Evolutionary conservation across 192 early-diverging fungal genomes (phyloP).

Genomic region (Backusella macrospora): DNA sequence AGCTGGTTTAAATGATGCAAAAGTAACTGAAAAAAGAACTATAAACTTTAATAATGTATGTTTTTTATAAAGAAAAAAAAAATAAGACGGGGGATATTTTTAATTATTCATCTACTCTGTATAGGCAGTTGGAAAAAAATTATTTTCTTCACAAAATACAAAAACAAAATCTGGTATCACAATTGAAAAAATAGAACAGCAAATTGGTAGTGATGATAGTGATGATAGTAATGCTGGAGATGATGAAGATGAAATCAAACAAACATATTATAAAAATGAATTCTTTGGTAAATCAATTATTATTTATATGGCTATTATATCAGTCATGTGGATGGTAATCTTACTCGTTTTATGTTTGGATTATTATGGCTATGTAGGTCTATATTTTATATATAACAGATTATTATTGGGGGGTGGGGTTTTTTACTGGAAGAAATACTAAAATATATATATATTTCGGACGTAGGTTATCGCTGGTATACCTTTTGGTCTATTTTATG

Average conservation of each 20-base stretch:
- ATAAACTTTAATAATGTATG: background rate
- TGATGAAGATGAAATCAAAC: background rate
- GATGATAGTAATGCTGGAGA: no score
- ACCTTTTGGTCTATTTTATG: constrained; percentile 21
- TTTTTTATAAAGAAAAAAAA: background rate
- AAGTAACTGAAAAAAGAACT: background rate
- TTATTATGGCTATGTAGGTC: constrained; percentile 53
- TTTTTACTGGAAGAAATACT: no score
- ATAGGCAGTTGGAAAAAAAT: background rate
- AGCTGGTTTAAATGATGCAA: background rate
- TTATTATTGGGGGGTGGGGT: no score
- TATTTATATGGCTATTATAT: constrained; percentile 37
- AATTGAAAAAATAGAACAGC: background rate
- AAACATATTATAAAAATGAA: constrained; percentile 45
- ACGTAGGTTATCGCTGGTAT: constrained; percentile 23
- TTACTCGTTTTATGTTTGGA: constrained; percentile 53
- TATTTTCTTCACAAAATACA: background rate
- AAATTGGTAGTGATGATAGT: background rate
- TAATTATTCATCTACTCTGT: no score
- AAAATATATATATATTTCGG: background rate
- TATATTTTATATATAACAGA: background rate
- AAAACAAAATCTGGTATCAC: background rate
- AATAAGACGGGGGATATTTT: no score
- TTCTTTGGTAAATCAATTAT: constrained; percentile 45
- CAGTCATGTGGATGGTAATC: constrained; percentile 47